Percentiles rank a stretch among this genome's conserved stretches.
Evolutionary conservation across 176 grass and related monocot species (phyloP).

Genomic region (Ampelocalamus luodianensis): DNA sequence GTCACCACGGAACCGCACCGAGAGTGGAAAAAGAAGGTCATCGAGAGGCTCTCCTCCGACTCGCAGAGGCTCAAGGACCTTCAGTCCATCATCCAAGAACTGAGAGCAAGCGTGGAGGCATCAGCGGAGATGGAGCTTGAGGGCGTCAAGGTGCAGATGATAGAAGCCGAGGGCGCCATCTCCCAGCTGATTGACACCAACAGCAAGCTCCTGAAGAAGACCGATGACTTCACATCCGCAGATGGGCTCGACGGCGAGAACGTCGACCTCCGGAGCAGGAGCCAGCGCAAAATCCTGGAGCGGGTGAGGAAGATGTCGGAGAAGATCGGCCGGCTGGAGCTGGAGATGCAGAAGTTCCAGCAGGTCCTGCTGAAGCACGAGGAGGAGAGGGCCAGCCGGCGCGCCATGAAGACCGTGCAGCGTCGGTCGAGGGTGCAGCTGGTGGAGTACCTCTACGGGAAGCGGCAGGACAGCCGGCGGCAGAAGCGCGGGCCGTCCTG

Average conservation of each 20-base stretch:
- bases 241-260: constrained; percentile 33
- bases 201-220: constrained; percentile 73
- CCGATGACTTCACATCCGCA: constrained; percentile 56
- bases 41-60: constrained; percentile 67
- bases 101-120: constrained; percentile 57
- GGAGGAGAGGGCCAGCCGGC: constrained; percentile 60
- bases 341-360: constrained; percentile 77
- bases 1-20: constrained; percentile 42
- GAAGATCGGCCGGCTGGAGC: constrained; percentile 77
- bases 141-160: constrained; percentile 58
- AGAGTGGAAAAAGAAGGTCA: constrained; percentile 84
- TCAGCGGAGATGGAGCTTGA: constrained; percentile 59
- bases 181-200: constrained; percentile 78
- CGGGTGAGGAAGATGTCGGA: constrained; percentile 77
- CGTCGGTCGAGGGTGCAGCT: constrained; percentile 70
- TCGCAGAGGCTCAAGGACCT: constrained; percentile 66
- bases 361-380: constrained; percentile 66
- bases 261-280: constrained; percentile 62
- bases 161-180: constrained; percentile 69
- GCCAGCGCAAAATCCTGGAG: constrained; percentile 81
- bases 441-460: constrained; percentile 85
- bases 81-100: constrained; percentile 63
- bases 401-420: constrained; percentile 45
- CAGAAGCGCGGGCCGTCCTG: constrained; percentile 67
- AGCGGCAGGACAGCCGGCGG: constrained; percentile 55